Base-by-base conservation (phyloP, 768 basidiomycete species). In the Hypsizygus marmoreus region DNA sequence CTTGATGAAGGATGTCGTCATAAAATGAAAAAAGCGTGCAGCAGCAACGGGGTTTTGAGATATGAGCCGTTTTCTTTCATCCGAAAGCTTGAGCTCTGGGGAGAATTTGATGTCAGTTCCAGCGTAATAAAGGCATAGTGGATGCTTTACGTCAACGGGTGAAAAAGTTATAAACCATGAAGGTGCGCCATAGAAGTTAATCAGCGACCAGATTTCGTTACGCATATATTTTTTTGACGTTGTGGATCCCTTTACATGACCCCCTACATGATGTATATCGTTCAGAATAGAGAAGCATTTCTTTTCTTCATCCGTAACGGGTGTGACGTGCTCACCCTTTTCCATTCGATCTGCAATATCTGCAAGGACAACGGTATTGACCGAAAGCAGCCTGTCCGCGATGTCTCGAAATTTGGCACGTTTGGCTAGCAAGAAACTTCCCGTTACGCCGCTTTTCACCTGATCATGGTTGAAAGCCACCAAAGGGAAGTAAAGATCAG, bases 401-500 rank as follows among this genome's bases (percentile, higher is more conserved):
- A 72, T 60, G 8, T 52, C 43, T 17, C 41, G 25, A 55, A 71
- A 70, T 7, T 56, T 52, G 1, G 35, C 40, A 12, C 51, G 56
- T 32, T 69, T 51, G 1, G 63, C 55, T 1, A 65, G 16, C 1
- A 69, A 32, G 38, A 55, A 70, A 3, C 69, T 59, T 4, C 59
- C 63, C 0, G 43, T 56, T 0, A 60, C 51, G 3, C 61, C 54
- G 1, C 42, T 45, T 33, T 63, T 67, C 4, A 75, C 60, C 34
- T 74, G 75, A 19, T 64, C 49, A 36, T 75, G 70, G 39, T 66
- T 74, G 40, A 74, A 75, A 0, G 62, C 64, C 11, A 73, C 50
- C n/a, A 75, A 62, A 0, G 69, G 57, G 47, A 71, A 77, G 25
- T 58, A 53, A 1, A 48, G 16, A 46, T 77, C 71, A 0, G 24